Evolutionary conservation across 768 basidiomycete genomes (phyloP).

Genomic region (Lentinus tigrinus): DNA sequence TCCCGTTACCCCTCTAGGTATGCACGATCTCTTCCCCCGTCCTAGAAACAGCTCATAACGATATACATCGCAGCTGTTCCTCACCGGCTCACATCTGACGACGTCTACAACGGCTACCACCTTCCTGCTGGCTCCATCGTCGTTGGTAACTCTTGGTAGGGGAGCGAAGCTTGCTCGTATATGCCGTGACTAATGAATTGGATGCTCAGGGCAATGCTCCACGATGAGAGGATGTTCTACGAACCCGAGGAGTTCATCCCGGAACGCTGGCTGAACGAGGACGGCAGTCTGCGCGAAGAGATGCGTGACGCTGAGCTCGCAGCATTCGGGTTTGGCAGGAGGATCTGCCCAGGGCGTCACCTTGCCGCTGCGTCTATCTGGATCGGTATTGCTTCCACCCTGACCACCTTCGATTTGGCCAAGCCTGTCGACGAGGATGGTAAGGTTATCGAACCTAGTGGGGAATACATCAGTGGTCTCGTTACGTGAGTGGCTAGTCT

Average conservation of each 20-base stretch:
- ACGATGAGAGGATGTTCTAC: constrained; percentile 21
- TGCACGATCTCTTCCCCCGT: not conserved
- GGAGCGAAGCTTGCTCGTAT: too few relatives aligned
- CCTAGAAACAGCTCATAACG: not conserved
- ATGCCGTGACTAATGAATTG: not conserved
- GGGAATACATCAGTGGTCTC: constrained; percentile 22
- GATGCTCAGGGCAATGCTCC: constrained; percentile 18
- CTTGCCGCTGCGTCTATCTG: constrained; percentile 25
- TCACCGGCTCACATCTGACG: constrained; percentile 20
- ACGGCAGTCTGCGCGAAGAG: constrained; percentile 14
- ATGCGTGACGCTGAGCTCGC: constrained; percentile 17
- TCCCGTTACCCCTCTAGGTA: constrained; percentile 19
- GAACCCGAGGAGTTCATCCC: constrained; percentile 25
- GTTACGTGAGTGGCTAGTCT: constrained; percentile 16
- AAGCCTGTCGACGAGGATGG: constrained; percentile 27
- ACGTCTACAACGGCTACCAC: constrained; percentile 21
- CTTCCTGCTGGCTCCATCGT: constrained; percentile 20
- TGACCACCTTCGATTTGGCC: constrained; percentile 26
- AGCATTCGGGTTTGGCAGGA: constrained; percentile 22
- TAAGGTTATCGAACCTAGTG: constrained; percentile 22
- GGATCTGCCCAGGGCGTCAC: constrained; percentile 30
- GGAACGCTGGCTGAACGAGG: constrained; percentile 24
- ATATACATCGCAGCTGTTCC: constrained; percentile 12
- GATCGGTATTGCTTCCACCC: constrained; percentile 24
- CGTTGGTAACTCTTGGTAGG: constrained; percentile 24